phyloP scores from a whole-genome alignment of 75 land plant genomes.

The Gnetum montanum region DNA sequence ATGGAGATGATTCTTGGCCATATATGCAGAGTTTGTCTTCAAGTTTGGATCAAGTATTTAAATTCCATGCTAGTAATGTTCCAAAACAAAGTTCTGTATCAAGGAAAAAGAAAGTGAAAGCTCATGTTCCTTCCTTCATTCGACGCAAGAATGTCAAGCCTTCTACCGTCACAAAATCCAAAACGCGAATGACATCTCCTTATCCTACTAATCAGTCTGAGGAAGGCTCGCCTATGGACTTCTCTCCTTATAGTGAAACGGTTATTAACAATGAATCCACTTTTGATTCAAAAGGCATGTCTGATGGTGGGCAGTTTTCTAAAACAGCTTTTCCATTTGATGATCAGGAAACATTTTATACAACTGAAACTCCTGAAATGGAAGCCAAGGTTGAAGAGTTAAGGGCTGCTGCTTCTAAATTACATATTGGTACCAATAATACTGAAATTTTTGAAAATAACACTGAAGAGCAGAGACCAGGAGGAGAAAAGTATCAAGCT shows the following conservation, averaged over 20 bases:
- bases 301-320: conserved; percentile 24
- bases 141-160: conserved; percentile 16
- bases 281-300: background rate
- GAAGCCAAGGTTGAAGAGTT: conserved; percentile 30
- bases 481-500: background rate
- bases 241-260: conserved; percentile 56
- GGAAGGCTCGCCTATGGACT: conserved; percentile 72
- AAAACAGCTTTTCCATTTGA: conserved; percentile 15
- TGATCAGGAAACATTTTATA: conserved; percentile 1
- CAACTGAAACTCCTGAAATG: conserved; percentile 6
- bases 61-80: conserved; percentile 34
- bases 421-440: conserved; percentile 21
- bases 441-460: background rate
- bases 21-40: conserved; percentile 6
- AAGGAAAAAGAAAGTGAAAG: conserved; percentile 29
- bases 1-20: conserved; percentile 3
- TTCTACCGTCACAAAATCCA: conserved; percentile 13
- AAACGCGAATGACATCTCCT: conserved; percentile 12
- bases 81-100: background rate
- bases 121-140: conserved; percentile 5
- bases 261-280: conserved; percentile 5
- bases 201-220: conserved; percentile 19
- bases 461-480: conserved; percentile 2
- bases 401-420: conserved; percentile 20
- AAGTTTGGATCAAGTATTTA: conserved; percentile 9